Percentiles rank a stretch among this genome's conserved stretches.
Evolutionary conservation across 2,329 filamentous ascomycete species (phyloP).

Genomic region (Neoarthrinium moseri): DNA sequence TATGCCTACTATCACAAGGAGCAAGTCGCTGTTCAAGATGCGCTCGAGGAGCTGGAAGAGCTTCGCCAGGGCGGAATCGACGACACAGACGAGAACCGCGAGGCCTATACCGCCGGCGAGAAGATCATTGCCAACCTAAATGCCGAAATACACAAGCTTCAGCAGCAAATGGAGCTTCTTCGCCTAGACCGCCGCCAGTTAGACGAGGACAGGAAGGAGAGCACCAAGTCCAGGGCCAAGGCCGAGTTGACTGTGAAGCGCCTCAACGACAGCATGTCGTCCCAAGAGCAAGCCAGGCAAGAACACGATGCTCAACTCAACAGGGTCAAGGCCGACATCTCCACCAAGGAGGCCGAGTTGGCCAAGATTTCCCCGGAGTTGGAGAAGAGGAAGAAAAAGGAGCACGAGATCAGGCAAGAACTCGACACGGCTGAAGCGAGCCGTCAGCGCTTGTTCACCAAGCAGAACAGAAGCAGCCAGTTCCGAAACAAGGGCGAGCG

Average conservation of each 20-base stretch:
- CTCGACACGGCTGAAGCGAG: constrained; percentile 75
- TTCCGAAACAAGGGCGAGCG: constrained; percentile 88
- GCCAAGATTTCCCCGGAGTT: constrained; percentile 74
- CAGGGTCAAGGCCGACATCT: constrained; percentile 71
- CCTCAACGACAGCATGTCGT: constrained; percentile 77
- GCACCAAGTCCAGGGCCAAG: constrained; percentile 77
- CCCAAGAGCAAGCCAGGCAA: constrained; percentile 69
- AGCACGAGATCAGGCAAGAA: constrained; percentile 67
- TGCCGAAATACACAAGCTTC: constrained; percentile 73
- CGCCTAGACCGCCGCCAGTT: constrained; percentile 82
- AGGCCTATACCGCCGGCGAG: constrained; percentile 75
- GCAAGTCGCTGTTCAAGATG: constrained; percentile 73
- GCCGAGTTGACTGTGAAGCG: constrained; percentile 82
- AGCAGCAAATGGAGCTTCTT: constrained; percentile 80
- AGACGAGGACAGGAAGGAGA: constrained; percentile 85
- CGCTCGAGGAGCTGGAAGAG: constrained; percentile 80
- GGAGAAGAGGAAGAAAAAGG: constrained; percentile 69
- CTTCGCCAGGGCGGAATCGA: constrained; percentile 80
- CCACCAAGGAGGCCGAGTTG: constrained; percentile 74
- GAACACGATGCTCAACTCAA: constrained; percentile 72
- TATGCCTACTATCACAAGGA: constrained; percentile 93
- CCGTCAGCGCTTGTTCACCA: constrained; percentile 79
- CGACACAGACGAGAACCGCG: constrained; percentile 76
- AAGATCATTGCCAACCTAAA: constrained; percentile 76
- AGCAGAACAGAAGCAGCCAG: constrained; percentile 84